Evolutionary conservation across 2,329 filamentous ascomycete species (phyloP), one percentile per base, ranked within the genome.

Genomic region (Cytospora piceae): DNA sequence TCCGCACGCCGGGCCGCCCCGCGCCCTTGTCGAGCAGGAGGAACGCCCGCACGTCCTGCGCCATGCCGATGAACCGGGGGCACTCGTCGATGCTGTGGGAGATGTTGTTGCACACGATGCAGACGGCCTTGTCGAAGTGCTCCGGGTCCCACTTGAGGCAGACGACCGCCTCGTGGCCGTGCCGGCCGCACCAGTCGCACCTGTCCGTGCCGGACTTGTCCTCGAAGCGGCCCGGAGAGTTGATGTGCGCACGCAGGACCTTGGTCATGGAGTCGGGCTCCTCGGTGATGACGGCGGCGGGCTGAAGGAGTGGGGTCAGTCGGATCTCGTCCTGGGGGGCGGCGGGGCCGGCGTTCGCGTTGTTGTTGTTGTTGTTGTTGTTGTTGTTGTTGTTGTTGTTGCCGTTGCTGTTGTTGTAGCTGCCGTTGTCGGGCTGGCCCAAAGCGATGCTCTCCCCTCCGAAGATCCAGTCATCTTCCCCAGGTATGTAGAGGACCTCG

Each of bases 101-200:
- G 2, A 22, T 46, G 58, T 61, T 67, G 54, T 67, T 61, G 58
- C 58, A 65, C 5, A 32, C 34, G 17, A 49, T 32, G 53, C 58
- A 67, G 9, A 56, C 54, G 53, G 51, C 32, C 65, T 67, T 67
- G 37, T 64, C 58, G 24, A 52, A 55, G 34, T 58, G 58, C 11
- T 22, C 17, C 8, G 49, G 54, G 34, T 61, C 61, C 62, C 58
- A 65, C 29, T 15, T 58, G 39, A 66, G 42, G 31, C 64, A 66
- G 11, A 15, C 42, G 4, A 55, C 20, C 7, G 61, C 58, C 61
- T 61, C 61, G 53, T 67, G 61, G 34, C 57, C 61, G 46, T n/a
- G 24, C 17, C 53, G 58, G 8, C 20, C 27, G 39, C 65, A 67
- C 61, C 58, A 64, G 24, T 59, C 56, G 52, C 65, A 67, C 15